These are phyloP conservation scores for Odonthalia washingtoniensis DNA, from an alignment of 31 red algal species.

Conservation along the genomic window DNA sequence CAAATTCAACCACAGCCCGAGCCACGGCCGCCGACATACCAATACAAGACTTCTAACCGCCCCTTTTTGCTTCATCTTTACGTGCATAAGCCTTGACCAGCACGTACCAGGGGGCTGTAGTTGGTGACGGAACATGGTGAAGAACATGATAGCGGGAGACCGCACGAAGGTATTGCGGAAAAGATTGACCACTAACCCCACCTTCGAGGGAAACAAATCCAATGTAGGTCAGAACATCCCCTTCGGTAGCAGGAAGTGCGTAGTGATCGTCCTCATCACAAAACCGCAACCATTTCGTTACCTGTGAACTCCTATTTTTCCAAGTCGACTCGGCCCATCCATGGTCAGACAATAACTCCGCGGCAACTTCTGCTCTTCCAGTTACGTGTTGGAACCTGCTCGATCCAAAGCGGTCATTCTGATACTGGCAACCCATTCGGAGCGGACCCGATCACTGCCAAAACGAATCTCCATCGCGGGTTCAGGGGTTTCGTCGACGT, in stretches of 20 bases:
- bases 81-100: slow-evolving; percentile 15
- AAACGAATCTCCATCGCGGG: slow-evolving; percentile 11
- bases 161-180: slow-evolving; percentile 37
- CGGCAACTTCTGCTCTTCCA: slow-evolving; percentile 3
- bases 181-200: neutral
- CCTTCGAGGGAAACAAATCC: slow-evolving; percentile 43
- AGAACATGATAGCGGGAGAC: slow-evolving; percentile 39
- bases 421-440: slow-evolving; percentile 15
- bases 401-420: neutral
- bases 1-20: neutral
- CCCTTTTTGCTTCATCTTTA: neutral
- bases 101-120: slow-evolving; percentile 23
- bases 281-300: slow-evolving; percentile 33
- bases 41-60: neutral
- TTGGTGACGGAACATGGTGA: slow-evolving; percentile 32
- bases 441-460: slow-evolving; percentile 3
- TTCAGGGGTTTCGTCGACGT: neutral
- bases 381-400: neutral
- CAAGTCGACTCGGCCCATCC: slow-evolving; percentile 22
- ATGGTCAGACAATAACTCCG: slow-evolving; percentile 9
- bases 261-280: slow-evolving; percentile 26
- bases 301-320: no score
- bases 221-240: slow-evolving; percentile 35
- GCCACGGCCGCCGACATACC: slow-evolving; percentile 2
- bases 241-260: slow-evolving; percentile 35